Percentiles rank a stretch among this genome's conserved stretches.
These are phyloP conservation scores for Tetrahymena borealis DNA, from an alignment of 73 alveolate species.

Conservation along the genomic window DNA sequence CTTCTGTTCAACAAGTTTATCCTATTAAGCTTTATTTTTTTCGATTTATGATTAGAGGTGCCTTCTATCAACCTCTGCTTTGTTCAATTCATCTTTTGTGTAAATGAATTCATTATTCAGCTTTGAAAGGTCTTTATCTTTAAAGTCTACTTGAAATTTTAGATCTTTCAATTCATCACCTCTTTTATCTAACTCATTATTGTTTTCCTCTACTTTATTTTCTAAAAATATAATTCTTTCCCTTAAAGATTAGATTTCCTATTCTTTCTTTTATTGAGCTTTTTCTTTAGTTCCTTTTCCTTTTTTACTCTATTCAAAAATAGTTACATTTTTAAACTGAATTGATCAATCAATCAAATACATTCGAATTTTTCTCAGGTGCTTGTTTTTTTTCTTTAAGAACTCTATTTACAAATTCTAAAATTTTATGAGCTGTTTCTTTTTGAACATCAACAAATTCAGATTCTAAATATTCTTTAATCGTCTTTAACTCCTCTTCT, in stretches of 20 bases:
- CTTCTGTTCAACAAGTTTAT: neutral
- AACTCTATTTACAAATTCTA: neutral
- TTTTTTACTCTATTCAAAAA: neutral
- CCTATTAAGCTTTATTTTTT: neutral
- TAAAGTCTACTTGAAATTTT: neutral
- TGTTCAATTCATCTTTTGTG: neutral
- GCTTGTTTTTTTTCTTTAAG: neutral
- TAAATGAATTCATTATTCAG: neutral
- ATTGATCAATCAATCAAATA: neutral
- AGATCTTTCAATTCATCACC: neutral
- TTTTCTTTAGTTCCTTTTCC: neutral
- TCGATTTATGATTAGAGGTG: neutral
- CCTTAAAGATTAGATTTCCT: neutral
- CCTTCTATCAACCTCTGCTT: neutral
- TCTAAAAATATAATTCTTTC: neutral
- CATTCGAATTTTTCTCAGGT: neutral
- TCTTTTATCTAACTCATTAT: neutral
- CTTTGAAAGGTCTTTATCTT: neutral
- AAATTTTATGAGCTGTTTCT: neutral
- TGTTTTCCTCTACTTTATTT: neutral
- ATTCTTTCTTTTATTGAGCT: neutral
- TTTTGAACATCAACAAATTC: neutral
- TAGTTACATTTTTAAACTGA: neutral
- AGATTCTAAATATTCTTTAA: neutral
- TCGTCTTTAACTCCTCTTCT: neutral